Conservation (phyloP, 176 grass and related monocot species). For the Triticum aestivum region IWGSC_CS_RefSeq_v2.1 NC_057811.1:9089183-9089682, state of each 20-base stretch:
- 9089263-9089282: slow-evolving; percentile 49
- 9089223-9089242: slow-evolving; percentile 41
- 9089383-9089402: background rate
- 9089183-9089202: slow-evolving; percentile 76
- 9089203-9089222: slow-evolving; percentile 67
- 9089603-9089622: background rate
- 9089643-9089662: too few species aligned
- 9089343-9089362: slow-evolving; percentile 58
- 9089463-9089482: slow-evolving; percentile 39
- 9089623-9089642: background rate
- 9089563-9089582: background rate
- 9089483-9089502: background rate
- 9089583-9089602: slow-evolving; percentile 24
- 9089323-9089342: slow-evolving; percentile 54
- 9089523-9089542: background rate
- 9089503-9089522: background rate
- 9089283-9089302: slow-evolving; percentile 5
- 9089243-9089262: slow-evolving; percentile 45
- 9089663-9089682: too few species aligned
- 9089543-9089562: background rate
- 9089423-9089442: slow-evolving; percentile 41
- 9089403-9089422: slow-evolving; percentile 6
- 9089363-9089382: slow-evolving; percentile 42
- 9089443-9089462: slow-evolving; percentile 60
- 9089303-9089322: background rate